Percentiles rank a stretch among this genome's conserved stretches.
phyloP scores from a whole-genome alignment of 2,329 filamentous ascomycete genomes.

The Penicillium sp. region DNA sequence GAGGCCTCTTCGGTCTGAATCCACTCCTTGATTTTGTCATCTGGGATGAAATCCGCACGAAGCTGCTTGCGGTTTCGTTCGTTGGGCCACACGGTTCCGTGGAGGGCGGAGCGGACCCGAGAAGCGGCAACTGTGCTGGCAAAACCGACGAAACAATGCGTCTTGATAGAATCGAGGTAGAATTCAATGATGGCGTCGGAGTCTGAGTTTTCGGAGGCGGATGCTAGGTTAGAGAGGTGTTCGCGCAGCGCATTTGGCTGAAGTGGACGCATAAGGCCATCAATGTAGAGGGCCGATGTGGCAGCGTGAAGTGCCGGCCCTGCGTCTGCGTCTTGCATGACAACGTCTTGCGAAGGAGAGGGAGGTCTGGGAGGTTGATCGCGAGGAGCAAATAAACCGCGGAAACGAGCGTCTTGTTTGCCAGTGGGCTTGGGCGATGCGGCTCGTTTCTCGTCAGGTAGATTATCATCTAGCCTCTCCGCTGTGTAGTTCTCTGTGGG shows the following conservation, averaged over 20 bases:
- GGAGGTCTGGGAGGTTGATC: slow-evolving; percentile 28
- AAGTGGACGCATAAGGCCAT: slow-evolving; percentile 85
- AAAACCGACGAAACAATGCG: slow-evolving; percentile 83
- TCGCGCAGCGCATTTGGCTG: slow-evolving; percentile 66
- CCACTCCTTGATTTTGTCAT: slow-evolving; percentile 72
- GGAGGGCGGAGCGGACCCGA: slow-evolving; percentile 73
- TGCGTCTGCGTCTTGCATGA: slow-evolving; percentile 43
- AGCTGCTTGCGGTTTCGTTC: slow-evolving; percentile 81
- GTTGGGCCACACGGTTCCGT: slow-evolving; percentile 81
- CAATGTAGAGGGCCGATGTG: slow-evolving; percentile 81
- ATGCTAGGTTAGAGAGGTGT: slow-evolving; percentile 70
- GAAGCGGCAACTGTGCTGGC: slow-evolving; percentile 69
- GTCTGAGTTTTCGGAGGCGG: slow-evolving; percentile 56
- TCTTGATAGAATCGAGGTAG: slow-evolving; percentile 81
- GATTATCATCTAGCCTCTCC: slow-evolving; percentile 13
- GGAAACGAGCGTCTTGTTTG: slow-evolving; percentile 52
- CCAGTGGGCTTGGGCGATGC: neutral
- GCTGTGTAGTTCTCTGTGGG: slow-evolving; percentile 23
- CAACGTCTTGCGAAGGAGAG: slow-evolving; percentile 29
- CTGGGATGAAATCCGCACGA: slow-evolving; percentile 87
- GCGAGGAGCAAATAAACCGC: slow-evolving; percentile 46
- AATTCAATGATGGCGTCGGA: slow-evolving; percentile 65
- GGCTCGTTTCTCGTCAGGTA: neutral
- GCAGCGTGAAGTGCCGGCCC: slow-evolving; percentile 68
- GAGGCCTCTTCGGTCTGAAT: slow-evolving; percentile 66